phyloP scores from a whole-genome alignment of 2,329 filamentous ascomycete species.

The Apiospora malaysiana region DNA sequence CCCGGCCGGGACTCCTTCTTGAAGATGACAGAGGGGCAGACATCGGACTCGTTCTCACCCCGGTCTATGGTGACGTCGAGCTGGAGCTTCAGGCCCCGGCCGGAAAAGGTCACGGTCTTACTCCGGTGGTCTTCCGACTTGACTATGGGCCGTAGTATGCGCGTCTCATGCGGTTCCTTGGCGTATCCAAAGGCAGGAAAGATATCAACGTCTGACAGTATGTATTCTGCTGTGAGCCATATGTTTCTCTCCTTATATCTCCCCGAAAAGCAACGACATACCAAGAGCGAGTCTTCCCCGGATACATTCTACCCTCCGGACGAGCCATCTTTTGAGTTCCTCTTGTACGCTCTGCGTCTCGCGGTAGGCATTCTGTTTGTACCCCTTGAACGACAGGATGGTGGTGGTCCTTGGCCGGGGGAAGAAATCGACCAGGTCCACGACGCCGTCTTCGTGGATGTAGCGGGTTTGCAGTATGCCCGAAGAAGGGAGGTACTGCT shows the following conservation, averaged over 20 bases:
- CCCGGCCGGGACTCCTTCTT: constrained; percentile 56
- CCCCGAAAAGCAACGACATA: constrained; percentile 33
- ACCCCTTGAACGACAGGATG: constrained; percentile 51
- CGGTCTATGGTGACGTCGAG: constrained; percentile 71
- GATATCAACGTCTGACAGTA: constrained; percentile 62
- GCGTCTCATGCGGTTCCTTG: constrained; percentile 64
- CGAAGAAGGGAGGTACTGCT: constrained; percentile 77
- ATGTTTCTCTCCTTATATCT: neutral
- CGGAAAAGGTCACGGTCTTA: constrained; percentile 69
- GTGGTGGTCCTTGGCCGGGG: constrained; percentile 68
- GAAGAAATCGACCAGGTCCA: constrained; percentile 78
- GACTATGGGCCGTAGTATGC: constrained; percentile 54
- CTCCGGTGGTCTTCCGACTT: constrained; percentile 49
- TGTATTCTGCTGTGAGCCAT: neutral
- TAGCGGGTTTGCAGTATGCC: constrained; percentile 81
- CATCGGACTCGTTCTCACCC: constrained; percentile 52
- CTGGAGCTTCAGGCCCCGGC: constrained; percentile 64
- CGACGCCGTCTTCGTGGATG: constrained; percentile 76
- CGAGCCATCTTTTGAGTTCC: constrained; percentile 73
- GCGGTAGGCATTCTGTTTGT: constrained; percentile 57
- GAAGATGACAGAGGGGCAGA: constrained; percentile 61
- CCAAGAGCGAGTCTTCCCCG: constrained; percentile 68
- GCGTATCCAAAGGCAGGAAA: constrained; percentile 79
- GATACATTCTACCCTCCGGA: constrained; percentile 75
- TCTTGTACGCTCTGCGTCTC: constrained; percentile 61